These are phyloP conservation scores for Pythium oligandrum DNA, from an alignment of 352 stramenopile species.

Conservation along the genomic window DNA sequence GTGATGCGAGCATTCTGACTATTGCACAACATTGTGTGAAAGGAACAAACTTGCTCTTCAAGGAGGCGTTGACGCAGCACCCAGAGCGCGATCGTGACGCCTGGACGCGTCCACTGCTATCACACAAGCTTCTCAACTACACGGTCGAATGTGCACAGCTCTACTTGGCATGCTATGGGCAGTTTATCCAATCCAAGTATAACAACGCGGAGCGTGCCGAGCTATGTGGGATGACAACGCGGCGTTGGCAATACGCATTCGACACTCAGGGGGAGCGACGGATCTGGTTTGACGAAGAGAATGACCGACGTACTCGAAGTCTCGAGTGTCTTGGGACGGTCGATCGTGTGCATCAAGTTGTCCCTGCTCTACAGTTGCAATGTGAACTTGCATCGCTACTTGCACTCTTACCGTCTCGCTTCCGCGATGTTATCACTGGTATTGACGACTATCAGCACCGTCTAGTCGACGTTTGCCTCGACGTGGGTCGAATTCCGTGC, in stretches of 20 bases:
- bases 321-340: slow-evolving; percentile 21
- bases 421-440: slow-evolving; percentile 16
- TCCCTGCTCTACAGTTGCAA: slow-evolving; percentile 15
- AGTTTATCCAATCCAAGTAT: background rate
- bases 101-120: background rate
- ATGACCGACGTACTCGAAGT: slow-evolving; percentile 22
- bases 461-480: slow-evolving; percentile 38
- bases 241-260: slow-evolving; percentile 25
- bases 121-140: background rate
- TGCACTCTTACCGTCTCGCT: slow-evolving; percentile 20
- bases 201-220: background rate
- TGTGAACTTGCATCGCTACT: slow-evolving; percentile 35
- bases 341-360: background rate
- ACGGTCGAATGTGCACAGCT: background rate
- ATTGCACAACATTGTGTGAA: slow-evolving; percentile 4
- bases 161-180: background rate
- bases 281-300: slow-evolving; percentile 31
- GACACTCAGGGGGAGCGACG: background rate
- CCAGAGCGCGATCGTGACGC: background rate
- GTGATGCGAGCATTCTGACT: slow-evolving; percentile 7
- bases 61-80: slow-evolving; percentile 7
- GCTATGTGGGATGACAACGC: slow-evolving; percentile 15
- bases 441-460: slow-evolving; percentile 17
- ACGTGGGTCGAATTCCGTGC: slow-evolving; percentile 26
- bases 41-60: slow-evolving; percentile 7